Base-by-base conservation (phyloP, 805 yeast genomes). In the Metschnikowia colocasiae region DNA sequence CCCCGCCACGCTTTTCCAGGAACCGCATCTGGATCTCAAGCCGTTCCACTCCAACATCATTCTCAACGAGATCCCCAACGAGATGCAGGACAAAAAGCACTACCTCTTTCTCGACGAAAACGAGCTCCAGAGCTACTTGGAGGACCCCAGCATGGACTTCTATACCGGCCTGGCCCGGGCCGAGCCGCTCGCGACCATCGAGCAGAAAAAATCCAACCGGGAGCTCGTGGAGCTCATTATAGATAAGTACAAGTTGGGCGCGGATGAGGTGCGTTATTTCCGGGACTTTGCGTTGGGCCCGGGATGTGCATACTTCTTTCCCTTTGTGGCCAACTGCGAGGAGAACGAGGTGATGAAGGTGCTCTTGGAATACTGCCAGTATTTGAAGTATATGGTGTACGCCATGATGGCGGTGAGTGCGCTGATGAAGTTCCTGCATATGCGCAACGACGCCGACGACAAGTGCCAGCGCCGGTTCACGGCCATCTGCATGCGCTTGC, bases 361-460 rank as follows among this genome's bases (percentile, higher is more conserved):
- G n/a, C 49, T 56, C 22, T 46, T 56, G 10, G 58, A 54, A 46
- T 56, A 56, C 33, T 53, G 49, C 55, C 43, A 46, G 48, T 53
- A 48, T 31, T 52, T 56, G 33, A 56, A 56, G 45, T 56, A 50
- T 40, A 38, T 56, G 49, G 55, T 51, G 19, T 56, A 56, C 23
- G 59, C 59, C 13, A 38, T 56, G 43, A 56, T 56, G 48, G 55
- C 58, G 7, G 45, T 54, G 29, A 45, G 53, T 26, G 59, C 58
- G 15, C 42, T 51, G 45, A 49, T 52, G 38, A 47, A 26, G 6
- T 56, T 48, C 40, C 55, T 49, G 27, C 44, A 47, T 31, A 47
- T 52, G 9, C 42, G 43, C 15, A 35, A 46, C 27, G 33, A 31
- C 9, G 46, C 40, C 25, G 58, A 56, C 43, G 58, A 54, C 27